phyloP scores from a whole-genome alignment of 2,329 filamentous ascomycete species.

The Xylogone sp. region DNA sequence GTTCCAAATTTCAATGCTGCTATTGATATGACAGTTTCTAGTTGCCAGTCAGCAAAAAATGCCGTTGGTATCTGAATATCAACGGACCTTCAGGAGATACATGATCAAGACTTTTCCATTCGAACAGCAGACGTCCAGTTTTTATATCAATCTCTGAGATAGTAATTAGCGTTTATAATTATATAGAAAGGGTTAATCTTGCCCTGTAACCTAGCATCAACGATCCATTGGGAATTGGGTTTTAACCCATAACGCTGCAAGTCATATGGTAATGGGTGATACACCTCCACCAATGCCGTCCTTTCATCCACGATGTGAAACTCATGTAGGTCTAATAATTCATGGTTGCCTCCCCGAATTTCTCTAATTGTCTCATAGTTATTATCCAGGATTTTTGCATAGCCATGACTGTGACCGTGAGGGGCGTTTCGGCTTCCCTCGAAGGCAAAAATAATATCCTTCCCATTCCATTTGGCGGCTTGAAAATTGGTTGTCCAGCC shows the following conservation, averaged over 20 bases:
- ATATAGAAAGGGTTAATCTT: too few species aligned
- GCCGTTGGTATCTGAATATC: too few species aligned
- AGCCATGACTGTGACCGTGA: conserved; percentile 17
- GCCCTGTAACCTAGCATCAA: conserved; percentile 23
- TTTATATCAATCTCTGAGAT: conserved; percentile 43
- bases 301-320: conserved; percentile 25
- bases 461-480: background rate
- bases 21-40: conserved; percentile 13
- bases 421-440: conserved; percentile 19
- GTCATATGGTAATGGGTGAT: conserved; percentile 16
- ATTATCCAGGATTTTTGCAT: conserved; percentile 21
- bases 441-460: conserved; percentile 41
- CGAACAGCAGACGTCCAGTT: conserved; percentile 42
- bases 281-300: conserved; percentile 24
- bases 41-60: too few species aligned
- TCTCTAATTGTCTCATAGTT: conserved; percentile 25
- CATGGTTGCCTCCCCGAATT: conserved; percentile 11
- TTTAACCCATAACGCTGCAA: conserved; percentile 8
- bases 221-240: conserved; percentile 20
- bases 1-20: background rate
- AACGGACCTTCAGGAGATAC: background rate
- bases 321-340: conserved; percentile 23
- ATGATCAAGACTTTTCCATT: conserved; percentile 41
- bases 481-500: background rate
- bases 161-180: too few species aligned